phyloP scores from a whole-genome alignment of 805 yeast genomes.

The Yarrowia yakushimensis region DNA sequence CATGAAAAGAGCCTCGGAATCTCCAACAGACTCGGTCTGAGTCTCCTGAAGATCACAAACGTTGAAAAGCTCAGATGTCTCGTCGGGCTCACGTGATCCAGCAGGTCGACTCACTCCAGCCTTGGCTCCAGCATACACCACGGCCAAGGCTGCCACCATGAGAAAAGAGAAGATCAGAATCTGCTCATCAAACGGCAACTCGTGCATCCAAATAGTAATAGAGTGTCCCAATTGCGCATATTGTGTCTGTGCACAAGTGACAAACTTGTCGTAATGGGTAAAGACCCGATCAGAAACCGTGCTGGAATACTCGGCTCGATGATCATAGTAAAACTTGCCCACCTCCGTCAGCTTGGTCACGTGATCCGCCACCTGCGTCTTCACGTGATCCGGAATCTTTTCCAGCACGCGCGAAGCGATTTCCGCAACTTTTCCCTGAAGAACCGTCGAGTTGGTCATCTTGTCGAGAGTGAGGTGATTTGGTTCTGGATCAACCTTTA shows the following conservation, averaged over 20 bases:
- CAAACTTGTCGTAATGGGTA: background rate
- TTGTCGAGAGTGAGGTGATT: background rate
- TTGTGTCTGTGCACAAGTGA: background rate
- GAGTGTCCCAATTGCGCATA: background rate
- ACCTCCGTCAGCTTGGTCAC: background rate
- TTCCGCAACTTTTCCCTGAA: background rate
- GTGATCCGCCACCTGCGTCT: background rate
- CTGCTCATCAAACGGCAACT: slow-evolving; percentile 24
- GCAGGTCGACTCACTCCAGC: slow-evolving; percentile 28
- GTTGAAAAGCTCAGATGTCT: slow-evolving; percentile 30
- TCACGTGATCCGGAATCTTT: slow-evolving; percentile 10
- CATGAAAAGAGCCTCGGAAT: slow-evolving; percentile 41
- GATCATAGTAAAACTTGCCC: background rate
- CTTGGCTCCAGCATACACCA: background rate
- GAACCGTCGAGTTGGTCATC: slow-evolving; percentile 7
- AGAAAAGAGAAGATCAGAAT: background rate
- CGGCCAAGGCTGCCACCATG: background rate
- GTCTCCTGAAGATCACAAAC: slow-evolving; percentile 30
- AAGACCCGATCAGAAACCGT: background rate
- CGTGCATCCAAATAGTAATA: background rate
- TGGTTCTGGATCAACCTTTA: too few species aligned
- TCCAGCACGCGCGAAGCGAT: slow-evolving; percentile 2
- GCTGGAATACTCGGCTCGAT: background rate
- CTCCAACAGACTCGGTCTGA: slow-evolving; percentile 29
- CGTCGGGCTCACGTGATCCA: slow-evolving; percentile 33